Conservation (phyloP, 2,329 filamentous ascomycete genomes). For the Fusarium longipes region DNA sequence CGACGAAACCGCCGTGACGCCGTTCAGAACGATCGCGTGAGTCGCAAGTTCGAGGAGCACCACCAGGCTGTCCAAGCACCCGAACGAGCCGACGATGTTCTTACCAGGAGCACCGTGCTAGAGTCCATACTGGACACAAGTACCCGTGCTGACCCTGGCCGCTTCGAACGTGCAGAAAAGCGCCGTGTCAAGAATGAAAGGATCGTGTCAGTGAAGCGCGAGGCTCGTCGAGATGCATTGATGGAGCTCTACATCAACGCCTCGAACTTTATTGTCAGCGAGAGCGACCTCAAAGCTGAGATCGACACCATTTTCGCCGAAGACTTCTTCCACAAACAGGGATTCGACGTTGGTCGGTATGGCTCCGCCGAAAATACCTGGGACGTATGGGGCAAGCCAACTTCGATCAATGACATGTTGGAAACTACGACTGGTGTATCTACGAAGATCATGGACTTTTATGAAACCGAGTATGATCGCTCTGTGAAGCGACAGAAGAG, state of each 20-base stretch:
- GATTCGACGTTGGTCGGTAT: constrained; percentile 44
- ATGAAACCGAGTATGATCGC: constrained; percentile 55
- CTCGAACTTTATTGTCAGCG: constrained; percentile 84
- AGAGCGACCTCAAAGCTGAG: constrained; percentile 77
- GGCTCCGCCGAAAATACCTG: constrained; percentile 63
- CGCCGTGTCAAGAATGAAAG: constrained; percentile 59
- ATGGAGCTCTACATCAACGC: constrained; percentile 93
- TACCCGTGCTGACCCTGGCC: constrained; percentile 70
- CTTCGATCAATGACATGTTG: constrained; percentile 59
- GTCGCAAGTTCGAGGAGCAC: constrained; percentile 60
- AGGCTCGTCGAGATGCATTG: constrained; percentile 74
- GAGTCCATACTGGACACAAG: constrained; percentile 60
- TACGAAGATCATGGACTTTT: constrained; percentile 52
- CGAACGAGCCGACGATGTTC: constrained; percentile 78
- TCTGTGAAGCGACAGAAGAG: constrained; percentile 65
- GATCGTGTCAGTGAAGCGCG: constrained; percentile 59
- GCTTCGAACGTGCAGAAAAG: constrained; percentile 65
- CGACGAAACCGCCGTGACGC: constrained; percentile 66
- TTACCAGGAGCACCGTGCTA: constrained; percentile 77
- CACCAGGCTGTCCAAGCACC: constrained; percentile 67
- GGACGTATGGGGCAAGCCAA: constrained; percentile 61
- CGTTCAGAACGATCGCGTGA: constrained; percentile 53
- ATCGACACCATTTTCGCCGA: constrained; percentile 83
- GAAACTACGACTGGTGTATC: constrained; percentile 50
- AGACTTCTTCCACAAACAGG: constrained; percentile 61